Base-by-base conservation (phyloP, 2,329 filamentous ascomycete species). In the Xylariaceae sp. region DNA sequence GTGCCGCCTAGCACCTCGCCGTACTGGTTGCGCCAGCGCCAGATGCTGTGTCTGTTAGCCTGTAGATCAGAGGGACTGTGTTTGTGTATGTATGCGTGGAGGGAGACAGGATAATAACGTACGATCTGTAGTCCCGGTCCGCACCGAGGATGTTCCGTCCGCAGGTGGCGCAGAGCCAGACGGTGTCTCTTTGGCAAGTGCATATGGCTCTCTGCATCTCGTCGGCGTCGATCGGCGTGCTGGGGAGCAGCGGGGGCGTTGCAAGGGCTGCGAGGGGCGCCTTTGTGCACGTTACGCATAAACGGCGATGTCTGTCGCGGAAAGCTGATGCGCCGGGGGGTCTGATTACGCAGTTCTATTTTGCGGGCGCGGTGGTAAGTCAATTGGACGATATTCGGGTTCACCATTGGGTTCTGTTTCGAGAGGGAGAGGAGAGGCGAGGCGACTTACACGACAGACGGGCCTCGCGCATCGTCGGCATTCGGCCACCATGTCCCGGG, bases 21-120 rank as follows among this genome's bases (percentile, higher is more conserved):
- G 68, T 96, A 96, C 21, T 89, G 84, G 39, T 83, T 89, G 47
- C 92, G 85, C 92, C 92, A 96, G 57, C 84, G 87, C 91, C 92
- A 96, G 51, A 92, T 89, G 3, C 81, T 84, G 54, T 34, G 16
- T 55, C 21, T 52, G 57, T 54, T 39, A 50, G 34, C 9, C 12
- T 13, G 40, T 12, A 34, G 9, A 12, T 10, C 32, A 13, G 47
- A 42, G 46, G 29, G 12, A n/a, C n/a, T n/a, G n/a, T n/a, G n/a
- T n/a, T 44, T 12, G 32, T 5, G 19, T n/a, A 30, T 13, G 36
- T 21, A 32, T 18, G 19, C 44, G 9, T 43, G n/a, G 16, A 16
- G 29, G 21, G 8, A 7, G 6, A n/a, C 2, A 18, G 26, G 13
- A 13, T 34, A 34, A 13, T 34, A 7, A 67, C 73, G 41, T 71